These are phyloP conservation scores for Ophiostoma sp. DNA, from an alignment of 2,329 filamentous ascomycete species.

Conservation along the genomic window DNA sequence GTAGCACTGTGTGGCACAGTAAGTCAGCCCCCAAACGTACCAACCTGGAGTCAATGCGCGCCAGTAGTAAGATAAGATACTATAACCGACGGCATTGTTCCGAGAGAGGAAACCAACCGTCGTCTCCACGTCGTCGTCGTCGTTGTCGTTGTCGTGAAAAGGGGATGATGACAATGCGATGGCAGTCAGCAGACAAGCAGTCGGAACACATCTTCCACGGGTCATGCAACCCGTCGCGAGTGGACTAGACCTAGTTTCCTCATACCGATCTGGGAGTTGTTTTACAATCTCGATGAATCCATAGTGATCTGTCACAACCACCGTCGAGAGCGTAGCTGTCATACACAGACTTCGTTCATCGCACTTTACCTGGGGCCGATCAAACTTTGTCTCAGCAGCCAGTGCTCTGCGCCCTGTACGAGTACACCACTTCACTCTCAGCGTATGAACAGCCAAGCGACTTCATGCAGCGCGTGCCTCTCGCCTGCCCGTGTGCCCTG, in stretches of 20 bases:
- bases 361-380: no score
- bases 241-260: no score
- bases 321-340: no score
- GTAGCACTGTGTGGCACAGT: neutral
- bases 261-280: no score
- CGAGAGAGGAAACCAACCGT: conserved; percentile 3
- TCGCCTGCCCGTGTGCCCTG: neutral
- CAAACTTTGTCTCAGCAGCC: no score
- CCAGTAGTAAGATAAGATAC: neutral
- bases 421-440: no score
- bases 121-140: neutral
- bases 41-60: conserved; percentile 12
- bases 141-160: neutral
- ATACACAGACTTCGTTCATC: no score
- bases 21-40: neutral
- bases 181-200: neutral
- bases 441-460: neutral
- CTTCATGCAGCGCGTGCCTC: neutral
- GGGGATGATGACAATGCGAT: neutral
- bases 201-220: neutral
- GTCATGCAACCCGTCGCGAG: no score
- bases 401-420: no score
- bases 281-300: no score
- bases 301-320: no score
- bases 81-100: neutral